These are phyloP conservation scores for Carex scoparia DNA, from an alignment of 176 grass and related monocot genomes.

Conservation along the genomic window DNA sequence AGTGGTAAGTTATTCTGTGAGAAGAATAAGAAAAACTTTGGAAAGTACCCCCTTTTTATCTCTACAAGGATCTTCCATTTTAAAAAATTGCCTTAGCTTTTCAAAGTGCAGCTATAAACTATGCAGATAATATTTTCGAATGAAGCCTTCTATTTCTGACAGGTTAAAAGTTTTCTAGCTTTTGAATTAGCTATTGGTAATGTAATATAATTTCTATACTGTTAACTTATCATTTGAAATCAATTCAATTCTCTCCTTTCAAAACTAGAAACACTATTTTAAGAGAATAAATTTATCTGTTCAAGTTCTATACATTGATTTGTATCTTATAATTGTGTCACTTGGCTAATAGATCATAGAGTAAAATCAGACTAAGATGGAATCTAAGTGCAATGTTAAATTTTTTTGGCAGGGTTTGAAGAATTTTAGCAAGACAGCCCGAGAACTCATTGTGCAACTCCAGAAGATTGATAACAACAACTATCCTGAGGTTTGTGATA, in stretches of 20 bases:
- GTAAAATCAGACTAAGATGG: not conserved
- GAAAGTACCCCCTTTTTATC: not conserved
- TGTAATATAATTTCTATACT: not conserved
- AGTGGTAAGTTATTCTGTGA: slow-evolving; percentile 48
- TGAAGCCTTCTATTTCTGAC: not conserved
- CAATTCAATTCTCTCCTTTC: not conserved
- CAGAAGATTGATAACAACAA: slow-evolving; percentile 95
- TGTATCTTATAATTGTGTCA: not conserved
- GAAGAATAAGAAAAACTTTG: not conserved
- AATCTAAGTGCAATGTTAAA: not conserved
- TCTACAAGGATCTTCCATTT: not conserved
- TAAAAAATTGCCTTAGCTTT: not conserved
- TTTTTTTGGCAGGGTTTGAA: slow-evolving; percentile 61
- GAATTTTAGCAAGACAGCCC: slow-evolving; percentile 96
- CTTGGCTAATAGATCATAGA: not conserved
- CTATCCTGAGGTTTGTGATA: slow-evolving; percentile 77
- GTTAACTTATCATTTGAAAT: not conserved
- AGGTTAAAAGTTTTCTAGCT: not conserved
- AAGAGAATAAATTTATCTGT: not conserved
- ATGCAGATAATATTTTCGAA: not conserved
- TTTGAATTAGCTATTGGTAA: not conserved
- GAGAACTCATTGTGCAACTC: slow-evolving; percentile 72
- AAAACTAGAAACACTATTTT: not conserved
- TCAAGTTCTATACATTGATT: not conserved
- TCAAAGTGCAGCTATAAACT: not conserved